Conservation (phyloP, 192 early-diverging fungal species). For the Coemansia sp. region DNA sequence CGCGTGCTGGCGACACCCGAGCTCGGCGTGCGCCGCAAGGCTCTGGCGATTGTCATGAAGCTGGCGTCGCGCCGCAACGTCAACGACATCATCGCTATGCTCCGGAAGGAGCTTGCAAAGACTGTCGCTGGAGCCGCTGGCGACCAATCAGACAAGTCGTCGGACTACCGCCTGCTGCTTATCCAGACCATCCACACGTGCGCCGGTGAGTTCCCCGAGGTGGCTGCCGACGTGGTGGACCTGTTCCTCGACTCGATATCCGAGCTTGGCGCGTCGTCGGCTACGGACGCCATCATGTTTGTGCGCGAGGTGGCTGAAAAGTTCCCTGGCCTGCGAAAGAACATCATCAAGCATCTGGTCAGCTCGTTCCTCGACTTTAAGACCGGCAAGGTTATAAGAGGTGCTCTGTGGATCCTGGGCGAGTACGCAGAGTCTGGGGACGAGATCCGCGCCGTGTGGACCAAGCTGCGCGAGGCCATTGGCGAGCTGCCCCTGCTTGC, state of each 20-base stretch:
- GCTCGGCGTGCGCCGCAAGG: conserved; percentile 90
- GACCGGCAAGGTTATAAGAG: conserved; percentile 88
- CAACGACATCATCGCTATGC: conserved; percentile 83
- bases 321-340: conserved; percentile 81
- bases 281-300: conserved; percentile 91
- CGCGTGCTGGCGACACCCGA: conserved; percentile 89
- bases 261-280: conserved; percentile 81
- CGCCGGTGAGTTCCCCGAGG: conserved; percentile 93
- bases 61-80: conserved; percentile 90
- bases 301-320: conserved; percentile 97
- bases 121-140: conserved; percentile 71
- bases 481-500: conserved; percentile 95
- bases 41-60: conserved; percentile 83
- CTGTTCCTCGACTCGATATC: conserved; percentile 90
- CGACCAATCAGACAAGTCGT: conserved; percentile 65
- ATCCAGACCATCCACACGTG: conserved; percentile 95
- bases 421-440: conserved; percentile 81
- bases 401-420: conserved; percentile 97
- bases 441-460: conserved; percentile 83
- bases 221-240: conserved; percentile 94
- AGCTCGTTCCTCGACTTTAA: conserved; percentile 86
- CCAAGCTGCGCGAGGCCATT: conserved; percentile 73
- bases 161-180: conserved; percentile 90
- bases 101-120: conserved; percentile 95
- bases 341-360: conserved; percentile 79